Percentiles rank a stretch among this genome's conserved stretches.
phyloP scores from a whole-genome alignment of 176 grass and related monocot species.

The Oryza meridionalis region DNA sequence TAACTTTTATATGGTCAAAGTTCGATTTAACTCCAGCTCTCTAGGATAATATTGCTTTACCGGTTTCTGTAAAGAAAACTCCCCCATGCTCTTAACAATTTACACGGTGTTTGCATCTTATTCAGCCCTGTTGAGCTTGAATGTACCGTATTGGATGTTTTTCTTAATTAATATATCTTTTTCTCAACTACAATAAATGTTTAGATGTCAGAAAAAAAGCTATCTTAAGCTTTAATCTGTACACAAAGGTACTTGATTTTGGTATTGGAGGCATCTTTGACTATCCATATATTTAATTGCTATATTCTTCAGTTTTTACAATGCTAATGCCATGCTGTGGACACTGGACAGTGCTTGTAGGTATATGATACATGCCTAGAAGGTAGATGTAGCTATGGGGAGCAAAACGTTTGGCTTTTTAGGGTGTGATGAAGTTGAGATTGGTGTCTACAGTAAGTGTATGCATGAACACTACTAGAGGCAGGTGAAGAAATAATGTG shows the following conservation, averaged over 20 bases:
- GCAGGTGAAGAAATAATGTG: conserved; percentile 10
- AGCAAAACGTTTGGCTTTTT: neutral
- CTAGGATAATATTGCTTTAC: neutral
- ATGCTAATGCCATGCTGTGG: neutral
- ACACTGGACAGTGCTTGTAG: neutral
- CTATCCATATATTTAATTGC: neutral
- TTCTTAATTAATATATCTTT: neutral
- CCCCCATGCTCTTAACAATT: neutral
- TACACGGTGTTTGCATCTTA: neutral
- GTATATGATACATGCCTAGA: neutral
- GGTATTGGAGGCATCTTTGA: neutral
- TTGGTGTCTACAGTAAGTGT: conserved; percentile 7
- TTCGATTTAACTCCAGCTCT: neutral
- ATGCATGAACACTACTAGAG: neutral
- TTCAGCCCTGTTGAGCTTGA: neutral
- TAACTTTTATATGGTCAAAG: neutral
- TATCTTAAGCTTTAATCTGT: neutral
- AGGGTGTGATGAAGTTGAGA: neutral
- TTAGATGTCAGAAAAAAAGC: neutral
- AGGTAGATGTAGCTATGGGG: conserved; percentile 6
- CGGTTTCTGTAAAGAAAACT: neutral
- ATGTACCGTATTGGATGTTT: neutral
- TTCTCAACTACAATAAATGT: neutral
- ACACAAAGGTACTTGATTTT: neutral
- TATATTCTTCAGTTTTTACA: neutral